Evolutionary conservation across 768 basidiomycete genomes (phyloP).

Genomic region (Solioccasus polychromus): DNA sequence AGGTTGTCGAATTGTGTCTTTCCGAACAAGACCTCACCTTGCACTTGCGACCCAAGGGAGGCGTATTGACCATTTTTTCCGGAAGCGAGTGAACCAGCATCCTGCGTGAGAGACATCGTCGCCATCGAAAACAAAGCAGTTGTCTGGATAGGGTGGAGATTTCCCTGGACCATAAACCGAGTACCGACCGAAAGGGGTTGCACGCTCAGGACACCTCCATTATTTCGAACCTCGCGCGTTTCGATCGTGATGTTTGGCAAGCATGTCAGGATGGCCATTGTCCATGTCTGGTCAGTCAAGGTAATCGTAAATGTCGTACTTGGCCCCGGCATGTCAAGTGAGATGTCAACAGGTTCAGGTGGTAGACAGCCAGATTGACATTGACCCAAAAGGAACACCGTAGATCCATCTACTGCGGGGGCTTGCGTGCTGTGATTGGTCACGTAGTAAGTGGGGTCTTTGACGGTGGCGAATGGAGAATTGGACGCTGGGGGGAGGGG

Average conservation of each 20-base stretch:
- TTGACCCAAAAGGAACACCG: conserved; percentile 19
- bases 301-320: conserved; percentile 12
- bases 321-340: conserved; percentile 14
- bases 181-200: conserved; percentile 12
- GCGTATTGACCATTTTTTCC: not conserved
- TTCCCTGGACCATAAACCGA: conserved; percentile 19
- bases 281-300: conserved; percentile 17
- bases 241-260: conserved; percentile 22
- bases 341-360: not conserved
- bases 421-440: conserved; percentile 23
- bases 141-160: conserved; percentile 24
- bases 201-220: conserved; percentile 18
- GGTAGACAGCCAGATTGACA: conserved; percentile 18
- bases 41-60: conserved; percentile 16
- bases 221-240: conserved; percentile 27
- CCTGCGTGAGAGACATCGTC: conserved; percentile 6
- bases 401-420: conserved; percentile 18
- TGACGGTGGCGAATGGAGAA: conserved; percentile 3
- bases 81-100: conserved; percentile 1
- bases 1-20: conserved; percentile 10
- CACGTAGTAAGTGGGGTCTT: conserved; percentile 7
- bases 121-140: conserved; percentile 22
- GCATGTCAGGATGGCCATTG: conserved; percentile 21
- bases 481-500: too few relatives aligned
- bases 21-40: conserved; percentile 21